Conservation (phyloP, 768 basidiomycete species). For the Punctularia strigosozonata region DNA sequence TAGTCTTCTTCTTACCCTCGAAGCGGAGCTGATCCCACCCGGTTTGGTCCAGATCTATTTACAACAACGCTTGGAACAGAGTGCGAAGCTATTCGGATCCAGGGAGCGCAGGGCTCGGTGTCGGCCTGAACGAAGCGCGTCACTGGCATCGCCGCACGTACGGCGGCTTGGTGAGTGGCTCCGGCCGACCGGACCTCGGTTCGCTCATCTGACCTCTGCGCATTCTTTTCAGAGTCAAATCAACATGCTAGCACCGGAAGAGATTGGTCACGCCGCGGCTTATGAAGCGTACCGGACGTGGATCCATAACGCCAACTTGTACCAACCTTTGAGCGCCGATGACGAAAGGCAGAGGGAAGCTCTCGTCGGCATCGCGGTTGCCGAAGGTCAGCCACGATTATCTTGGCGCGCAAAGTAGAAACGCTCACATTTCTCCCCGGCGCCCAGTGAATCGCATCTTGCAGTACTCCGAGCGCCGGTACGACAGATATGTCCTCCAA, state of each 20-base stretch:
- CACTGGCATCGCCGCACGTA: slow-evolving; percentile 60
- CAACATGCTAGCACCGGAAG: slow-evolving; percentile 36
- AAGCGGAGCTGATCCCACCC: neutral
- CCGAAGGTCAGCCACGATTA: slow-evolving; percentile 39
- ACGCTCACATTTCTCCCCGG: slow-evolving; percentile 2
- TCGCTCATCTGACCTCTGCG: slow-evolving; percentile 1
- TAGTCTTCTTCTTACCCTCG: slow-evolving; percentile 18
- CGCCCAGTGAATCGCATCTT: slow-evolving; percentile 43
- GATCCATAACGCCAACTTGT: slow-evolving; percentile 43
- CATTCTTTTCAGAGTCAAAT: slow-evolving; percentile 33
- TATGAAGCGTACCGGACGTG: slow-evolving; percentile 67
- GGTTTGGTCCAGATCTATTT: slow-evolving; percentile 17
- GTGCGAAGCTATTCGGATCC: slow-evolving; percentile 8
- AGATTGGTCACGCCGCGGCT: slow-evolving; percentile 67
- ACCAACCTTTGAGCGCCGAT: slow-evolving; percentile 45
- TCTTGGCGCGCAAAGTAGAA: neutral
- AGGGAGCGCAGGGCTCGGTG: slow-evolving; percentile 22
- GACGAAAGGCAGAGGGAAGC: slow-evolving; percentile 53
- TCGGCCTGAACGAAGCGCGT: slow-evolving; percentile 47
- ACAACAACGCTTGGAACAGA: slow-evolving; percentile 23
- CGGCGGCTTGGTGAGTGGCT: slow-evolving; percentile 36
- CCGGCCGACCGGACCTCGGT: slow-evolving; percentile 1
- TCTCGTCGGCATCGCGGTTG: slow-evolving; percentile 55
- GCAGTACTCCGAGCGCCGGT: slow-evolving; percentile 31
- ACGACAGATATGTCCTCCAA: slow-evolving; percentile 29